Base-by-base conservation (phyloP, 2,329 filamentous ascomycete genomes). In the Teratosphaeriaceae sp. region DNA sequence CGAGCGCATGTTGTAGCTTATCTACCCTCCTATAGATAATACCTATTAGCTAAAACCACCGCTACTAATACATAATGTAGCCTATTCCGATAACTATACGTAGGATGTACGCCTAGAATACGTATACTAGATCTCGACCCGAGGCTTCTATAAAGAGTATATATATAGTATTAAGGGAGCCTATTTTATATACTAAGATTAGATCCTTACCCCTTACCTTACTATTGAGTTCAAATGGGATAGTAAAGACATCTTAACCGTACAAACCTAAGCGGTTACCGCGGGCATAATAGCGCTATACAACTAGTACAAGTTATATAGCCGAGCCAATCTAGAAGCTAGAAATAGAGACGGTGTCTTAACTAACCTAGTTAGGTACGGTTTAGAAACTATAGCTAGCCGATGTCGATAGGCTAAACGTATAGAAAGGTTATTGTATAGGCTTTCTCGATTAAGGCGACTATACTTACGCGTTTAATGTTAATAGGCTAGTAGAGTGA, bases 191-290 rank as follows among this genome's bases (percentile, higher is more conserved):
- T 40, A 40, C 29, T 18, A 18, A 3, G 24, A 27, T 11, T 40
- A 26, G 38, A 40, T 40, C 13, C 21, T 21, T 5, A 29, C 16
- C 9, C 38, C 38, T 20, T 40, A 40, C 20, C 19, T 40, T 13
- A 40, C 38, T 2, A 31, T 40, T 19, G 38, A 40, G 15, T 40
- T 40, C 38, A 40, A 40, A 26, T 30, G 21, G 27, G 21, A 40
- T 18, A 26, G 31, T 23, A 19, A 18, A 16, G 18, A 33, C 9
- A 9, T 18, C 7, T n/a, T 11, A 13, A 21, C 24, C 5, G 38
- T 16, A 9, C n/a, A 16, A 33, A 40, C 29, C 20, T 26, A 40
- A 27, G 23, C 21, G 2, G 15, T 29, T 18, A 31, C 24, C 19
- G 38, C 38, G 8, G 38, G 16, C 21, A 18, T 26, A 13, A 27